Base-by-base conservation (phyloP, 2,329 filamentous ascomycete species). In the Aureobasidium sp. region DNA sequence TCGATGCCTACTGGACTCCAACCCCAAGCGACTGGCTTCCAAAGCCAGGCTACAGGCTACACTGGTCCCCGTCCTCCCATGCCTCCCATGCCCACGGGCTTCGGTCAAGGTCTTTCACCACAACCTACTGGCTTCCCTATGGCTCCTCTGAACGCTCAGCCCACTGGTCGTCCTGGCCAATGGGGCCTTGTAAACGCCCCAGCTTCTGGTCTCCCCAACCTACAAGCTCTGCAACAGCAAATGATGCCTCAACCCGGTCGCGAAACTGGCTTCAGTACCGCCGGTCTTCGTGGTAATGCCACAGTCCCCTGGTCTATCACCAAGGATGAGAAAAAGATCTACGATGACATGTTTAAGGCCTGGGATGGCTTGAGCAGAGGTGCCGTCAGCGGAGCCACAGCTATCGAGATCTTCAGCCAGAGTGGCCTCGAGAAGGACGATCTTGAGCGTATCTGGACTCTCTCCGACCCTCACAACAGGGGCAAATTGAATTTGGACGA, bases 151-250 rank as follows among this genome's bases (percentile, higher is more conserved):
- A 93, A 95, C 68, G 86, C 91, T n/a, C 94, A 99, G 72, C 94
- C 94, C 5, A 99, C 94, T 3, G 94, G 94, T 11, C 80, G 85
- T 39, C 93, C 94, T 6, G 94, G 94, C 14, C 94, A 97, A 72
- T 99, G 94, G 94, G 94, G 94, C n/a, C 84, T 97, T 60, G 94
- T 97, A 36, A 99, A 99, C 74, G 89, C 91, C 2, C 94, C 94
- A 2, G 84, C 92, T 5, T 88, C 86, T 44, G 94, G 93, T 1
- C 77, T 99, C 65, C 94, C 94, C 1, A 97, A 97, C 68, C 95
- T 99, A 57, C 91, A 97, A 71, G 89, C 90, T 27, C 78, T 99
- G 55, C 91, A 96, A 70, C 88, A 91, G 62, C 89, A 91, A 64
- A 94, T 99, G 86, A 97, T 99, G 93, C 94, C 94, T 27, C 93